Percentiles rank a stretch among this genome's conserved stretches.
Evolutionary conservation across 768 basidiomycete species (phyloP).

Genomic region (Serendipita sp.): DNA sequence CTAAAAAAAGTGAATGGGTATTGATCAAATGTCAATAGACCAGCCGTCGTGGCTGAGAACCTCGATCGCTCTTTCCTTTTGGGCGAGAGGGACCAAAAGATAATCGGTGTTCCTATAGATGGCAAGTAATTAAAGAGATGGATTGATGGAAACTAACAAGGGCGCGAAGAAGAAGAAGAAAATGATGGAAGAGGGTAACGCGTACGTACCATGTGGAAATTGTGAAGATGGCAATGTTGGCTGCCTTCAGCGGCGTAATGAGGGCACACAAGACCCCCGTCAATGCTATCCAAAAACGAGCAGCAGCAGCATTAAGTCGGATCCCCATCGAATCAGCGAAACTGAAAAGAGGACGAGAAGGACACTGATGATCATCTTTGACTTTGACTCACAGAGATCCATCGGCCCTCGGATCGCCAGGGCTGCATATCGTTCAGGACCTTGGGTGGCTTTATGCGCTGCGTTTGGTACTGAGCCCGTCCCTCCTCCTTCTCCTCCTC

Average conservation of each 20-base stretch:
- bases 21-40: slow-evolving; percentile 14
- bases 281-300: slow-evolving; percentile 23
- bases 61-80: slow-evolving; percentile 26
- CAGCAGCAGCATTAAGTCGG: too few relatives aligned
- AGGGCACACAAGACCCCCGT: slow-evolving; percentile 42
- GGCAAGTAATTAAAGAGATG: neutral
- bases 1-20: too few relatives aligned
- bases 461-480: slow-evolving; percentile 27
- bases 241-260: slow-evolving; percentile 35
- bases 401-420: slow-evolving; percentile 45
- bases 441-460: slow-evolving; percentile 21
- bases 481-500: slow-evolving; percentile 18
- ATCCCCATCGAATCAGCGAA: neutral
- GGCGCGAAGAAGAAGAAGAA: neutral
- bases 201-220: slow-evolving; percentile 42
- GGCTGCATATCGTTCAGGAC: neutral
- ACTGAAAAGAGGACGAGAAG: neutral
- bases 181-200: neutral
- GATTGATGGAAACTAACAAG: neutral
- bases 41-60: slow-evolving; percentile 37
- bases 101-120: slow-evolving; percentile 50
- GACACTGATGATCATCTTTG: neutral
- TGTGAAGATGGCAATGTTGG: slow-evolving; percentile 40
- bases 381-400: slow-evolving; percentile 34
- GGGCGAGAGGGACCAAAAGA: slow-evolving; percentile 35